Evolutionary conservation across 2,329 filamentous ascomycete species (phyloP).

Genomic region (Fusarium succisae): DNA sequence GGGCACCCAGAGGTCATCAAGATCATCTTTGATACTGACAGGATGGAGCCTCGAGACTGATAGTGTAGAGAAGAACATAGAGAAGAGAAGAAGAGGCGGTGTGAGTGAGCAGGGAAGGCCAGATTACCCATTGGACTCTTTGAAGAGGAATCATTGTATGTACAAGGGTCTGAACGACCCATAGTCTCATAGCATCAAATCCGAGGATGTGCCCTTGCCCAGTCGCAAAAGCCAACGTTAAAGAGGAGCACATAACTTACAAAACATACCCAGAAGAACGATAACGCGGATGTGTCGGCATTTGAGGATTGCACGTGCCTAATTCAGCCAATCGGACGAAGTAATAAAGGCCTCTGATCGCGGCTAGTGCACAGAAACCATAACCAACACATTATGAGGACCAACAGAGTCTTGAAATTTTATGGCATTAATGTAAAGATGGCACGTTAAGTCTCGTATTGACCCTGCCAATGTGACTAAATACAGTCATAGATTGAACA

Average conservation of each 20-base stretch:
- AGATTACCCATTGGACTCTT: not conserved
- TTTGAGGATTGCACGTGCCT: not conserved
- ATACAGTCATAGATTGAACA: too few species aligned
- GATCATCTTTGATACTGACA: not conserved
- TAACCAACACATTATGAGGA: not conserved
- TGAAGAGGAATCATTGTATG: not conserved
- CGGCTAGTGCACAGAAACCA: not conserved
- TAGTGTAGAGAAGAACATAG: not conserved
- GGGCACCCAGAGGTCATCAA: not conserved
- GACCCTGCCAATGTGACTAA: rapidly evolving
- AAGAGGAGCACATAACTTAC: too few species aligned
- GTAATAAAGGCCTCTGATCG: too few species aligned
- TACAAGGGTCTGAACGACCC: too few species aligned
- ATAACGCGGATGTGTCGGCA: not conserved
- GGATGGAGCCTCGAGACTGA: not conserved
- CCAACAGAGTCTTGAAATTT: not conserved
- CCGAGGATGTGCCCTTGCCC: too few species aligned
- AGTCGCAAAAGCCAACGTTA: not conserved
- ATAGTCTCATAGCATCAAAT: not conserved
- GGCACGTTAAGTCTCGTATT: not conserved
- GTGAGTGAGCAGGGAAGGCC: not conserved
- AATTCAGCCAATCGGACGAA: not conserved
- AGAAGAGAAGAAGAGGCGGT: not conserved
- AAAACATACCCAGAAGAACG: not conserved
- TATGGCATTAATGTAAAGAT: not conserved